These are phyloP conservation scores for Puccinellia tenuiflora DNA, from an alignment of 176 grass and related monocot genomes.

Conservation along the genomic window DNA sequence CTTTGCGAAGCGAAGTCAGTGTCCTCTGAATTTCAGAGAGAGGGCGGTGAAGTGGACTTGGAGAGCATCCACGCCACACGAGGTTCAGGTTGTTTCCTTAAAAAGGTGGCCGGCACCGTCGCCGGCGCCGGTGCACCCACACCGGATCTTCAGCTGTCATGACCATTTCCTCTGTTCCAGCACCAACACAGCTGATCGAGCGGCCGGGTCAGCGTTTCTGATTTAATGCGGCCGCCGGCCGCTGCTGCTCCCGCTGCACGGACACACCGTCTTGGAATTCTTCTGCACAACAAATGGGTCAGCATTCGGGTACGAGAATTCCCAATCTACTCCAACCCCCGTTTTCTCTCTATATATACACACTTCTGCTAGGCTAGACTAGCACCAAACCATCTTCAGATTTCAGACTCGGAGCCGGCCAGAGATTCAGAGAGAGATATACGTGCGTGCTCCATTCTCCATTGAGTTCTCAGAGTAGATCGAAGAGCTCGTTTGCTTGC, in stretches of 20 bases:
- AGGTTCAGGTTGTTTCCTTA: neutral
- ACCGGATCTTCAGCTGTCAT: neutral
- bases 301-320: neutral
- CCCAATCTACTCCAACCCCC: no score
- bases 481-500: no score
- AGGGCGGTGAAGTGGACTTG: neutral
- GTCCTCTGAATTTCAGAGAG: neutral
- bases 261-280: neutral
- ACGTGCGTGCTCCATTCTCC: no score
- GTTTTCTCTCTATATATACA: no score
- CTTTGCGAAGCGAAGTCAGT: conserved; percentile 13
- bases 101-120: neutral
- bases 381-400: no score
- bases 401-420: no score
- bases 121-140: neutral
- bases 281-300: neutral
- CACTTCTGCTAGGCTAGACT: no score
- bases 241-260: neutral
- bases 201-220: neutral
- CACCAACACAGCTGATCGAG: neutral
- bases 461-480: no score
- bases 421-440: no score
- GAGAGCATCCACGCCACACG: neutral
- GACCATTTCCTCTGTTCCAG: neutral
- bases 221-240: neutral